phyloP scores from a whole-genome alignment of 2,329 filamentous ascomycete genomes.

The Aspergillus flavus region DNA sequence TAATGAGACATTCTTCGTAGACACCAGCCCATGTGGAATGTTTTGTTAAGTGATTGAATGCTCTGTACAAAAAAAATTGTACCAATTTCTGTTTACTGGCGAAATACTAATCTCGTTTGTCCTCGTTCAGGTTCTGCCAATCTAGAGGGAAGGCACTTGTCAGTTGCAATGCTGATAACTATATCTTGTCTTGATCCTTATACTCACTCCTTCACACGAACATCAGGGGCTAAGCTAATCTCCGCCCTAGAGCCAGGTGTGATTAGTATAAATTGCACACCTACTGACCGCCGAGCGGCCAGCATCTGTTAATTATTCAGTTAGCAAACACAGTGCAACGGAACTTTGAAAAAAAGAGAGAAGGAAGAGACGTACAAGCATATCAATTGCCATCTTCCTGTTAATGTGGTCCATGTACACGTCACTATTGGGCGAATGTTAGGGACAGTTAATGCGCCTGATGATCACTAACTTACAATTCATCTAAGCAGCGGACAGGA shows the following conservation, averaged over 20 bases:
- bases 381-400: slow-evolving; percentile 85
- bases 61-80: background rate
- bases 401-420: slow-evolving; percentile 99
- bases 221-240: slow-evolving; percentile 48
- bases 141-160: slow-evolving; percentile 24
- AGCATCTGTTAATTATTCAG: slow-evolving; percentile 61
- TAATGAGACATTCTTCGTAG: background rate
- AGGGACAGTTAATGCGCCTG: slow-evolving; percentile 11
- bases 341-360: background rate
- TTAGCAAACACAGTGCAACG: slow-evolving; percentile 4
- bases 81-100: slow-evolving; percentile 3
- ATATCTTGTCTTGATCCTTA: background rate
- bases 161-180: background rate
- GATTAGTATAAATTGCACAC: slow-evolving; percentile 93
- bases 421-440: slow-evolving; percentile 55
- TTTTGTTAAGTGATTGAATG: background rate
- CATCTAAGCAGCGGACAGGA: slow-evolving; percentile 89
- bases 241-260: slow-evolving; percentile 80
- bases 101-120: slow-evolving; percentile 43
- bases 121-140: slow-evolving; percentile 50
- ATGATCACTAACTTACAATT: slow-evolving; percentile 64
- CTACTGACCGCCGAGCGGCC: slow-evolving; percentile 82
- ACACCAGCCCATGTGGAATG: background rate
- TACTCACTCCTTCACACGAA: slow-evolving; percentile 48
- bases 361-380: slow-evolving; percentile 68